A percentile compares a stretch with the other conserved stretches of the same genome.
Evolutionary conservation across 1,139 yeast species (phyloP).

Genomic region (Kodamaea fungicola): DNA sequence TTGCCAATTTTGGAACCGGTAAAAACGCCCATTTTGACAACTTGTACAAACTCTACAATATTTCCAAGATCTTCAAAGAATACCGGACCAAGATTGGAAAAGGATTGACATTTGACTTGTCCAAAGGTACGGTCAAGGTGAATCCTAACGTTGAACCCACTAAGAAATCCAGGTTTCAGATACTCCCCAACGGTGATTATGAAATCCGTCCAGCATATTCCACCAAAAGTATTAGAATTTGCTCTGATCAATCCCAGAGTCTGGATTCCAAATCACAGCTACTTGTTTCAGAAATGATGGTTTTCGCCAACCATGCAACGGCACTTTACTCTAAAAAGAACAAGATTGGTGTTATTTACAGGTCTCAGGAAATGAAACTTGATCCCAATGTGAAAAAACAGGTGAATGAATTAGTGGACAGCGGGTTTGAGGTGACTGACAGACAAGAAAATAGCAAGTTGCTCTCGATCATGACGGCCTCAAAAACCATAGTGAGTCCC

Average conservation of each 20-base stretch:
- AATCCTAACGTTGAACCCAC: constrained; percentile 5
- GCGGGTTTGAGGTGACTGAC: constrained; percentile 13
- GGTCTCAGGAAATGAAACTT: constrained; percentile 34
- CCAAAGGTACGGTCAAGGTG: constrained; percentile 16
- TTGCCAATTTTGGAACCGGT: constrained; percentile 8
- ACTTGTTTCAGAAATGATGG: constrained; percentile 81
- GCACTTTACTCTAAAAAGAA: constrained; percentile 49
- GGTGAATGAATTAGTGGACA: constrained; percentile 25
- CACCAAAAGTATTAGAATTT: constrained; percentile 11
- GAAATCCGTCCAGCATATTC: constrained; percentile 9
- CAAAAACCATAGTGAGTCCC: constrained; percentile 28
- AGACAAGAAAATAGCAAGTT: constrained; percentile 18
- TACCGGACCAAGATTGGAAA: constrained; percentile 21
- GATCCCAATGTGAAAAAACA: constrained; percentile 29
- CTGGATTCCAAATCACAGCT: constrained; percentile 39
- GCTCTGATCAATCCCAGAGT: constrained; percentile 16
- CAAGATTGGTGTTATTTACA: constrained; percentile 55
- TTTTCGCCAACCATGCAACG: constrained; percentile 63
- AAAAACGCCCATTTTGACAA: constrained; percentile 20
- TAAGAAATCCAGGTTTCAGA: background rate
- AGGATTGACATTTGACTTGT: constrained; percentile 17
- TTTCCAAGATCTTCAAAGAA: constrained; percentile 26
- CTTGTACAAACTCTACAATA: constrained; percentile 26
- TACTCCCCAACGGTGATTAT: constrained; percentile 13
- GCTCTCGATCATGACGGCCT: constrained; percentile 12